Percentiles rank a stretch among this genome's conserved stretches.
phyloP scores from a whole-genome alignment of 148 eudicot species.

The Chenopodium quinoa region DNA sequence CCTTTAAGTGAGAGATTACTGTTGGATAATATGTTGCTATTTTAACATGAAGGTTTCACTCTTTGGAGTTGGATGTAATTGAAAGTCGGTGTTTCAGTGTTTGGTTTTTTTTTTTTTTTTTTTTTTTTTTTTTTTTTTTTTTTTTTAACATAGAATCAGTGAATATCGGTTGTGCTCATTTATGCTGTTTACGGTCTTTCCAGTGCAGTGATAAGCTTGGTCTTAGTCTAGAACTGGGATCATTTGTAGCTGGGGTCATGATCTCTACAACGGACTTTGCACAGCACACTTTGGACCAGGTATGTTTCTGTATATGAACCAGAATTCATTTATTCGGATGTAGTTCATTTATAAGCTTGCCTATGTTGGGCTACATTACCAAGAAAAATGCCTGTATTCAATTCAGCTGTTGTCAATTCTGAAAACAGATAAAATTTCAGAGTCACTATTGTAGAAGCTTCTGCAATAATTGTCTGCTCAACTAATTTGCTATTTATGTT shows the following conservation, averaged over 20 bases:
- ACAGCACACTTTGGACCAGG: conserved; percentile 98
- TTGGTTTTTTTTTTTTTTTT: not conserved
- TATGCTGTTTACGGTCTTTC: conserved; percentile 20
- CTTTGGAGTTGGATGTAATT: not conserved
- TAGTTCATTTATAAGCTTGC: no score
- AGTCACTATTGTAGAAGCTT: not conserved
- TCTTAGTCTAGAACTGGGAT: conserved; percentile 97
- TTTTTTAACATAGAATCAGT: not conserved
- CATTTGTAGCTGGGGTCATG: conserved; percentile 98
- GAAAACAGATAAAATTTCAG: not conserved
- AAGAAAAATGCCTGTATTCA: no score
- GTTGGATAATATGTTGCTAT: not conserved
- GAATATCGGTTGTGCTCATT: conserved; percentile 1
- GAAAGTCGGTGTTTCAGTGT: not conserved
- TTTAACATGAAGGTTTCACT: not conserved
- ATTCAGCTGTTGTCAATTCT: not conserved
- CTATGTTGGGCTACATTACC: no score
- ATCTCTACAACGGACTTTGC: conserved; percentile 96
- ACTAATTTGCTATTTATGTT: not conserved
- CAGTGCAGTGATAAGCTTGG: conserved; percentile 99
- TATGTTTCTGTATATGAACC: conserved; percentile 24
- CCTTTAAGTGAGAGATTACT: not conserved
- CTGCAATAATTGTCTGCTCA: not conserved
- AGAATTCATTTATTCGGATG: not conserved
- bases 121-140: not conserved